These are phyloP conservation scores for Euphorbia lathyris DNA, from an alignment of 345 rosid genomes.

Conservation along the genomic window DNA sequence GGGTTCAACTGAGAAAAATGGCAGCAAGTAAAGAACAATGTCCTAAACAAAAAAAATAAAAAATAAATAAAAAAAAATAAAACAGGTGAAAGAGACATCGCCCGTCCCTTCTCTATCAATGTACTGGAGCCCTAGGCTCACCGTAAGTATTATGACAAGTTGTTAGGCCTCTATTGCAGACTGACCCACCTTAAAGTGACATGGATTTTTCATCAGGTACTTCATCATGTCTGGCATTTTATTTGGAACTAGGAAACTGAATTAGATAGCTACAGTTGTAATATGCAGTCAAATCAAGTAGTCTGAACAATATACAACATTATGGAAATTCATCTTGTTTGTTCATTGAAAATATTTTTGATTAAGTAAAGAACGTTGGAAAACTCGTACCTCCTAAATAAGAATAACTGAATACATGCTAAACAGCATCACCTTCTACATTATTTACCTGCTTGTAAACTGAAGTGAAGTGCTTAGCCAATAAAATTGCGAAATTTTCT, in stretches of 20 bases:
- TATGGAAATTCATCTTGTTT: neutral
- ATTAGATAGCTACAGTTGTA: neutral
- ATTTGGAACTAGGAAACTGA: neutral
- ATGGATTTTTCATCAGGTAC: neutral
- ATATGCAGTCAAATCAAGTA: neutral
- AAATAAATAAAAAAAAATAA: too few relatives aligned
- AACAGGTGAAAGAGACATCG: neutral
- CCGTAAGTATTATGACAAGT: too few relatives aligned
- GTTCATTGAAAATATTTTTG: neutral
- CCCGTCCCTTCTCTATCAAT: neutral
- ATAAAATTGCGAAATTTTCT: conserved; percentile 74
- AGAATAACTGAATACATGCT: neutral
- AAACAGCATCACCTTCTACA: neutral
- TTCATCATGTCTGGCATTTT: neutral
- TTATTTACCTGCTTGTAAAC: conserved; percentile 66
- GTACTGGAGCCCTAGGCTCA: neutral
- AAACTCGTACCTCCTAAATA: neutral
- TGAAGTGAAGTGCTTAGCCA: conserved; percentile 78
- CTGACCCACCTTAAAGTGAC: neutral
- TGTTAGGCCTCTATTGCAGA: neutral
- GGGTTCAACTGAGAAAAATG: neutral
- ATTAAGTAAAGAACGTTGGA: too few relatives aligned
- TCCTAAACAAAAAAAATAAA: neutral
- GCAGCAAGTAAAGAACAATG: neutral
- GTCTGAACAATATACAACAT: neutral